Percentiles rank a stretch among this genome's conserved stretches.
Conservation (phyloP, 768 basidiomycete species). For the Kwoniella botswanensis region DNA sequence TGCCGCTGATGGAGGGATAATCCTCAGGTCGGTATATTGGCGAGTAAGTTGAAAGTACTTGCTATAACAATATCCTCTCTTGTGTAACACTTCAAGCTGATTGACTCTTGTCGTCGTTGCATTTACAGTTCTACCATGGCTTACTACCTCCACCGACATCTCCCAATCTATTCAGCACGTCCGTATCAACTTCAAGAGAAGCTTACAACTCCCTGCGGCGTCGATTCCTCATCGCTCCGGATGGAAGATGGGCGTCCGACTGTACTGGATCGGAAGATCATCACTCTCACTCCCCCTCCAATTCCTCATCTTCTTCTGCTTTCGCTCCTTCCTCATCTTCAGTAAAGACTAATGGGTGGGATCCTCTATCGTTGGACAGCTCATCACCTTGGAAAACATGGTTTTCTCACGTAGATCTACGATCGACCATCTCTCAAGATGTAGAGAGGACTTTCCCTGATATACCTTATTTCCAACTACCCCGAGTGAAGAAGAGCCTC, state of each 20-base stretch:
- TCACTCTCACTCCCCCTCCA: conserved; percentile 4
- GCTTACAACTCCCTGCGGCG: conserved; percentile 41
- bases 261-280: conserved; percentile 42
- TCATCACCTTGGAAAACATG: conserved; percentile 95
- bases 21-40: conserved; percentile 55
- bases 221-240: conserved; percentile 53
- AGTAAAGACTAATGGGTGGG: conserved; percentile 39
- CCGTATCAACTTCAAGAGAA: conserved; percentile 28
- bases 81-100: no score
- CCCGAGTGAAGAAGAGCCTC: conserved; percentile 74
- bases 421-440: conserved; percentile 88
- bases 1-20: conserved; percentile 38
- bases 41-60: conserved; percentile 34
- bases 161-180: conserved; percentile 37
- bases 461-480: conserved; percentile 81
- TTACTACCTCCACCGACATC: conserved; percentile 48
- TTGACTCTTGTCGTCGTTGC: no score
- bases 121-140: conserved; percentile 42
- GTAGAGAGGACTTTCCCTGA: conserved; percentile 99
- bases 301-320: conserved; percentile 9
- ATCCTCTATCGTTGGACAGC: conserved; percentile 52
- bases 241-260: conserved; percentile 56
- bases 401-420: conserved; percentile 86
- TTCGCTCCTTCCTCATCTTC: neutral
- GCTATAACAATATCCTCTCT: no score